Evolutionary conservation across 768 basidiomycete genomes (phyloP), one percentile per base, ranked within the genome.

Genomic region (Tylopilus felleus): DNA sequence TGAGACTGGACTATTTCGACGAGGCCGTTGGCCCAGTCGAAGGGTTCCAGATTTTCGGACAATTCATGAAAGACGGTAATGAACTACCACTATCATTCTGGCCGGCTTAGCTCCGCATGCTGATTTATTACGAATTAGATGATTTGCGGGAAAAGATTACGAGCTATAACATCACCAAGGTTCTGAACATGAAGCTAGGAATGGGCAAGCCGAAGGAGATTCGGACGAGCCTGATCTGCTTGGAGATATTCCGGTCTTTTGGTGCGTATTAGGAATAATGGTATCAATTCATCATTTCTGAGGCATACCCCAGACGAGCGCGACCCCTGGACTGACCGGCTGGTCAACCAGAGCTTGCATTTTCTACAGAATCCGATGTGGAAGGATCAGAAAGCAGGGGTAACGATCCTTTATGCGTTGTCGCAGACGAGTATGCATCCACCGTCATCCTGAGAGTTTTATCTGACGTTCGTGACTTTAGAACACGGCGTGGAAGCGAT

Each of bases 21-120:
- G 65, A 65, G 29, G 62, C 65, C 13, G 51, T 67, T 0, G 65
- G 64, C 12, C 45, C 5, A 22, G 47, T 65, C 1, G 65, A 65
- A 44, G 64, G 65, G 13, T 65, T 67, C 36, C 65, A 66, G 41
- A 55, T 66, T 1, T 66, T 66, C 17, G 42, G 43, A 1, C 51
- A 66, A 23, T 47, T 66, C 6, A 64, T 66, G 60, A 51, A 55
- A 36, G 33, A 60, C 4, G 56, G 65, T 66, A 57, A 57, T 17
- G 22, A 29, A 27, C 17, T 8, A n/a, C 23, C n/a, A n/a, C n/a
- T n/a, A n/a, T n/a, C n/a, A 6, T 44, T 22, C 10, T 14, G 5
- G 8, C 33, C 33, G 17, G 36, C 33, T 21, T n/a, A 8, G n/a
- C 10, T 12, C 5, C 12, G 17, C 28, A n/a, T 51, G 12, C 42